Conservation (phyloP, 2,329 filamentous ascomycete species). For the Penicillium sp. region DNA sequence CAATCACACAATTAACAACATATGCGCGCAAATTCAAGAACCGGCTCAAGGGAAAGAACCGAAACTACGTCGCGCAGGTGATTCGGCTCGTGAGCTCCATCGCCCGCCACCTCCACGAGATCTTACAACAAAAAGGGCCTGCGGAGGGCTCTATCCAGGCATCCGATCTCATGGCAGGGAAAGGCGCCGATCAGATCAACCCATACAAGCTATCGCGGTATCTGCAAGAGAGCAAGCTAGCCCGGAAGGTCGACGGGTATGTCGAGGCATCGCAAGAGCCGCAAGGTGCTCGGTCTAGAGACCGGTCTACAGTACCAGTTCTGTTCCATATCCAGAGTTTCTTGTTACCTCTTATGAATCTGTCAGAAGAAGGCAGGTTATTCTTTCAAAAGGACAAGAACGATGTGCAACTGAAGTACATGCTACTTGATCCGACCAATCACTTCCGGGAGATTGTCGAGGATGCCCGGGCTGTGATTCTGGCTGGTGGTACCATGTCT, state of each 20-base stretch:
- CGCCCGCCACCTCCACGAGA: conserved; percentile 68
- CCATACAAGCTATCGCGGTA: conserved; percentile 87
- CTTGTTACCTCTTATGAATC: conserved; percentile 82
- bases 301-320: conserved; percentile 55
- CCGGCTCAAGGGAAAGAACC: conserved; percentile 85
- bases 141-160: conserved; percentile 72
- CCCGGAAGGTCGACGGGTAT: conserved; percentile 94
- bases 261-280: conserved; percentile 65
- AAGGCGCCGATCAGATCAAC: conserved; percentile 94
- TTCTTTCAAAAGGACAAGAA: conserved; percentile 59
- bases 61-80: conserved; percentile 87
- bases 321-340: conserved; percentile 71
- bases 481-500: conserved; percentile 97
- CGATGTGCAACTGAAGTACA: conserved; percentile 73
- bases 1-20: conserved; percentile 74
- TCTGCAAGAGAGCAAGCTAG: conserved; percentile 88
- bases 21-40: conserved; percentile 91
- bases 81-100: conserved; percentile 83
- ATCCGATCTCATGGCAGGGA: conserved; percentile 75
- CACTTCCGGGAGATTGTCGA: conserved; percentile 89
- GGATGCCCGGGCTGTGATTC: conserved; percentile 81
- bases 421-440: conserved; percentile 87
- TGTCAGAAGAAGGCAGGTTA: conserved; percentile 70
- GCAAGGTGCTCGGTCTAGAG: conserved; percentile 41
- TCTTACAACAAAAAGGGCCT: conserved; percentile 47